Conservation (phyloP, 2,329 filamentous ascomycete species). For the Alternaria triticimaculans region DNA sequence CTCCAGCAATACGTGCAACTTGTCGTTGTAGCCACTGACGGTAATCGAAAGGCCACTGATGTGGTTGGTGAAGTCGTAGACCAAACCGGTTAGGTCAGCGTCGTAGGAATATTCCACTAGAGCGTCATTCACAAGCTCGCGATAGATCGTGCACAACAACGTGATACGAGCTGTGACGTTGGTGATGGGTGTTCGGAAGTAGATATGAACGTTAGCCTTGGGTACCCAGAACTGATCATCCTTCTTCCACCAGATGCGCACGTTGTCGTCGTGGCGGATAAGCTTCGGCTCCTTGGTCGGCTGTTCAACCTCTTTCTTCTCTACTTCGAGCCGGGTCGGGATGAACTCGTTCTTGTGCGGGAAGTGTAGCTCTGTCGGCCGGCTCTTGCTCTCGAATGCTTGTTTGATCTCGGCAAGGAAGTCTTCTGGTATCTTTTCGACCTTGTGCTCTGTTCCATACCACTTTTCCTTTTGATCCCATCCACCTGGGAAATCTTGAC, state of each 20-base stretch:
- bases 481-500: constrained; percentile 79
- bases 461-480: constrained; percentile 93
- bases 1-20: constrained; percentile 86
- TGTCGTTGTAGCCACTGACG: constrained; percentile 94
- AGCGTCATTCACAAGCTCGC: constrained; percentile 85
- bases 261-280: constrained; percentile 80
- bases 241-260: constrained; percentile 96
- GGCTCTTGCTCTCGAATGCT: constrained; percentile 66
- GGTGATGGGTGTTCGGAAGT: constrained; percentile 79
- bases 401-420: constrained; percentile 74
- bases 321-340: constrained; percentile 88
- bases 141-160: constrained; percentile 80
- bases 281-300: constrained; percentile 77
- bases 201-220: constrained; percentile 85
- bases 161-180: constrained; percentile 78
- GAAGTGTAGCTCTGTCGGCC: constrained; percentile 77
- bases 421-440: constrained; percentile 77
- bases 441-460: constrained; percentile 95
- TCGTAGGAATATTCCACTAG: constrained; percentile 95
- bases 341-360: constrained; percentile 97
- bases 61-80: constrained; percentile 79
- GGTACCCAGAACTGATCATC: constrained; percentile 99
- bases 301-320: constrained; percentile 86
- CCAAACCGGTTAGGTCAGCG: constrained; percentile 87
- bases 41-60: constrained; percentile 77